Conservation (phyloP, 306 rosid genomes). For the Castanopsis chinensis region DNA sequence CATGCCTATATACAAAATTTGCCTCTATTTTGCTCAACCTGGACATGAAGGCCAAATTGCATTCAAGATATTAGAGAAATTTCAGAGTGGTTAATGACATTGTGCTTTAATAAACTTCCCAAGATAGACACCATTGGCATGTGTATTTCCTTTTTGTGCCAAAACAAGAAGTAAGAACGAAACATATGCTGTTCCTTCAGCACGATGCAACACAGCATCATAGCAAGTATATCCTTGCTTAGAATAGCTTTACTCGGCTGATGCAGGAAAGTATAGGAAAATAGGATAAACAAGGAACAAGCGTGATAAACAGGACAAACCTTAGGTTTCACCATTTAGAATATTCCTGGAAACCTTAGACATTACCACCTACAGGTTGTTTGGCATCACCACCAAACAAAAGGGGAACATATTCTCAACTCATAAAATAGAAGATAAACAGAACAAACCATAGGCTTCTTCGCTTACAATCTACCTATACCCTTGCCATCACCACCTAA, state of each 20-base stretch:
- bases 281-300: too few relatives aligned
- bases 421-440: too few relatives aligned
- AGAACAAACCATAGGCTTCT: too few relatives aligned
- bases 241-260: neutral
- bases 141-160: neutral
- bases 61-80: slow-evolving; percentile 7
- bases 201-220: neutral
- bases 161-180: neutral
- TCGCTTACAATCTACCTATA: too few relatives aligned
- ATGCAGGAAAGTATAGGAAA: too few relatives aligned
- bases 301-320: too few relatives aligned
- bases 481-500: too few relatives aligned
- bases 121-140: neutral
- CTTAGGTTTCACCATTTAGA: too few relatives aligned
- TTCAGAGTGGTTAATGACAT: neutral
- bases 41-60: slow-evolving; percentile 7
- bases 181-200: neutral
- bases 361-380: too few relatives aligned
- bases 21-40: slow-evolving; percentile 7
- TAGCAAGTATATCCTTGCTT: neutral
- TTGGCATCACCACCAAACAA: too few relatives aligned
- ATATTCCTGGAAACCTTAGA: too few relatives aligned
- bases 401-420: too few relatives aligned
- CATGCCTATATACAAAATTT: slow-evolving; percentile 33
- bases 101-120: neutral